Evolutionary conservation across 108 stramenopile genomes (phyloP).

Genomic region (Fragilaria radians): DNA sequence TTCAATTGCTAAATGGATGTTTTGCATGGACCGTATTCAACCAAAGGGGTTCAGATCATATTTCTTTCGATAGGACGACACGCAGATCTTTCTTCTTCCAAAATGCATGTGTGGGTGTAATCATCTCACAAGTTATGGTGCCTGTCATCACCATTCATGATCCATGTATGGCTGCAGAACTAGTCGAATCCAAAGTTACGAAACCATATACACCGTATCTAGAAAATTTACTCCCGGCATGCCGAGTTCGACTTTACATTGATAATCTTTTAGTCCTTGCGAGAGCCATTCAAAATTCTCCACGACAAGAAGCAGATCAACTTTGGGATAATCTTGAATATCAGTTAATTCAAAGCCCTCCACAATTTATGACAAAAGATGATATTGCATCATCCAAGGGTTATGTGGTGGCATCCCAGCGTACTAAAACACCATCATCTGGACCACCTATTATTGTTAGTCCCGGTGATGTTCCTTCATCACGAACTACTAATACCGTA

Average conservation of each 20-base stretch:
- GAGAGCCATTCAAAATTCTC: slow-evolving; percentile 11
- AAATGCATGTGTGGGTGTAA: too few species aligned
- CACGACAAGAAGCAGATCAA: slow-evolving; percentile 1
- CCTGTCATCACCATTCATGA: too few species aligned
- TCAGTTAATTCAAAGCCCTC: slow-evolving; percentile 4
- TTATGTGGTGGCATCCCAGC: slow-evolving; percentile 14
- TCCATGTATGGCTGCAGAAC: too few species aligned
- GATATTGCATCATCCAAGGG: slow-evolving; percentile 10
- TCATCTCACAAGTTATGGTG: too few species aligned
- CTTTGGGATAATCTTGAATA: background rate
- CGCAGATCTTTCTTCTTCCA: too few species aligned
- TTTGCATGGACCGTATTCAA: too few species aligned
- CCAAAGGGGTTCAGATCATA: too few species aligned
- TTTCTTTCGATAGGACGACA: too few species aligned
- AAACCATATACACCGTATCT: slow-evolving; percentile 17
- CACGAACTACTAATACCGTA: too few species aligned
- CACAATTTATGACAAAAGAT: slow-evolving; percentile 7
- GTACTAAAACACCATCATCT: slow-evolving; percentile 8
- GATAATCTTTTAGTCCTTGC: slow-evolving; percentile 24
- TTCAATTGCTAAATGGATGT: too few species aligned
- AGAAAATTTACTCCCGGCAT: slow-evolving; percentile 42
- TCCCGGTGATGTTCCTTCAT: too few species aligned
- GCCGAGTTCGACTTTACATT: slow-evolving; percentile 46
- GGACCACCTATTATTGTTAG: slow-evolving; percentile 20
- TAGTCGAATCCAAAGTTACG: too few species aligned